Percentiles rank a stretch among this genome's conserved stretches.
phyloP scores from a whole-genome alignment of 208 protist genomes.

The Crithidia fasciculata region DNA sequence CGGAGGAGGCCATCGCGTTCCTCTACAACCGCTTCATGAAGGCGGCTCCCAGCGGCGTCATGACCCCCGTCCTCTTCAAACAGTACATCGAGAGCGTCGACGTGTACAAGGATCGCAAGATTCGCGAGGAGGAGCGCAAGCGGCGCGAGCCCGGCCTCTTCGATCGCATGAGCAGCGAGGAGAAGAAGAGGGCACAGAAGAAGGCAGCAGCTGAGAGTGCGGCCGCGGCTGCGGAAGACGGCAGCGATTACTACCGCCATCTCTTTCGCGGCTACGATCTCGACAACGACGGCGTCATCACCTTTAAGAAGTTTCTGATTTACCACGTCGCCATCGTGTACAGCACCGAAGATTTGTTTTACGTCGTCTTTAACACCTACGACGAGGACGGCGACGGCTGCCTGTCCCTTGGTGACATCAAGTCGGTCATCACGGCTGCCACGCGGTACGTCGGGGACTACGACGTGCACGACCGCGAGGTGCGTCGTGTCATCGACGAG shows the following conservation, averaged over 20 bases:
- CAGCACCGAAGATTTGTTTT: conserved; percentile 89
- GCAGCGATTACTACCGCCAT: conserved; percentile 69
- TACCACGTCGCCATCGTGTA: conserved; percentile 90
- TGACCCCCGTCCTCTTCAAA: conserved; percentile 81
- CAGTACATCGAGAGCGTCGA: conserved; percentile 83
- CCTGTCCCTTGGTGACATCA: conserved; percentile 86
- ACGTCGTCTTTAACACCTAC: conserved; percentile 92
- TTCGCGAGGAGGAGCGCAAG: conserved; percentile 31
- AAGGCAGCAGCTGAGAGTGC: neutral
- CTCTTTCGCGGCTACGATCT: conserved; percentile 90
- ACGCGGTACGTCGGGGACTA: conserved; percentile 91
- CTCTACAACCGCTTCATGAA: conserved; percentile 80
- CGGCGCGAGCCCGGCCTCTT: conserved; percentile 13
- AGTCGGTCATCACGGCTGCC: conserved; percentile 86
- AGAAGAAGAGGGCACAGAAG: neutral
- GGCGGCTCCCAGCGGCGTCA: conserved; percentile 72
- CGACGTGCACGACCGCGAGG: conserved; percentile 77
- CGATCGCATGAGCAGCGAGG: conserved; percentile 2
- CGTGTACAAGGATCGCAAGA: conserved; percentile 80
- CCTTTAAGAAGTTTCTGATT: conserved; percentile 89
- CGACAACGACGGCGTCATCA: conserved; percentile 87
- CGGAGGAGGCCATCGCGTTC: conserved; percentile 84
- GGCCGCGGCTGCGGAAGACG: conserved; percentile 25
- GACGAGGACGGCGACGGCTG: conserved; percentile 93
- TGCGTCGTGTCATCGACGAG: conserved; percentile 77